Conservation (phyloP, 1,284 basidiomycete species). For the Melampsora larici-populina region DNA sequence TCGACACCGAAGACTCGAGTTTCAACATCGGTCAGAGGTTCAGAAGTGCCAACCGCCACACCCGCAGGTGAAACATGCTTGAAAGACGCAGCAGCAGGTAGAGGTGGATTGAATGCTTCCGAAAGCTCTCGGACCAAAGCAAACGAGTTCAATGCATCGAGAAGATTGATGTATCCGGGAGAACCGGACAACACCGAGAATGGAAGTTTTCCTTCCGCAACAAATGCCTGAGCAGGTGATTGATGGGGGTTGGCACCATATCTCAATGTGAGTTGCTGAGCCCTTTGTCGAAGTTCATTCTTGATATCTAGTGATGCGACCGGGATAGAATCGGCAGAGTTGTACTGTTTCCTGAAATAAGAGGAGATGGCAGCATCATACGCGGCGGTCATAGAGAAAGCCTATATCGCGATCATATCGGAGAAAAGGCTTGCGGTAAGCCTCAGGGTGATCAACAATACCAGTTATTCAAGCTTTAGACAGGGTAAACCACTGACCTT, state of each 20-base stretch:
- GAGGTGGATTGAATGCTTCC: slow-evolving; percentile 62
- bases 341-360: slow-evolving; percentile 96
- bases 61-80: slow-evolving; percentile 99
- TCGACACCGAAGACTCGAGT: slow-evolving; percentile 96
- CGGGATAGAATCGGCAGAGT: slow-evolving; percentile 65
- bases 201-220: slow-evolving; percentile 81
- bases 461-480: neutral
- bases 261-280: slow-evolving; percentile 80
- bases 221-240: slow-evolving; percentile 95
- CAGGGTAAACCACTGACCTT: slow-evolving; percentile 58
- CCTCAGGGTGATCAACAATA: neutral
- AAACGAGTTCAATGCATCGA: slow-evolving; percentile 96
- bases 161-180: slow-evolving; percentile 98
- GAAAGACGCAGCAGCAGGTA: slow-evolving; percentile 97
- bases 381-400: slow-evolving; percentile 89
- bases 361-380: slow-evolving; percentile 95
- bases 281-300: slow-evolving; percentile 61
- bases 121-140: slow-evolving; percentile 93
- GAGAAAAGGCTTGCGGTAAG: neutral
- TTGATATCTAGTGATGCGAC: slow-evolving; percentile 61
- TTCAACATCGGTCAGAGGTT: slow-evolving; percentile 74
- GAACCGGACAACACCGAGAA: slow-evolving; percentile 78
- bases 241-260: slow-evolving; percentile 99
- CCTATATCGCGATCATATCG: slow-evolving; percentile 53
- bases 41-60: slow-evolving; percentile 75